Percentiles rank a stretch among this genome's conserved stretches.
phyloP scores from a whole-genome alignment of 2,329 filamentous ascomycete species.

The Aquanectria penicillioides region DNA sequence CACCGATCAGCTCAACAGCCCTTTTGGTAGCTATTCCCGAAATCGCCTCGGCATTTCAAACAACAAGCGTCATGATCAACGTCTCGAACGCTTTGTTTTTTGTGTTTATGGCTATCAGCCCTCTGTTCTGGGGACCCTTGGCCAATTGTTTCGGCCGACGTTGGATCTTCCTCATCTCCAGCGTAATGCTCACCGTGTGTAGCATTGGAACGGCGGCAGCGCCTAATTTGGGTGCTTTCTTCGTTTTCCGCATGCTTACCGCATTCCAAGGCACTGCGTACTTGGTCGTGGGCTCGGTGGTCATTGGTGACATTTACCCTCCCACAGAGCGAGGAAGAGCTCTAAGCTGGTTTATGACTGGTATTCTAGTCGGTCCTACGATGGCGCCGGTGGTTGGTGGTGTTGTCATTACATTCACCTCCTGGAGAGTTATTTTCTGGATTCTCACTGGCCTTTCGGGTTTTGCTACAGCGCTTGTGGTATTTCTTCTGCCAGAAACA shows the following conservation, averaged over 20 bases:
- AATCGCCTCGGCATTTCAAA: constrained; percentile 29
- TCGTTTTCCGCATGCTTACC: constrained; percentile 74
- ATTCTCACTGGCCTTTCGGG: constrained; percentile 72
- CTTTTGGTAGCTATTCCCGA: constrained; percentile 35
- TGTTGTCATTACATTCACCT: constrained; percentile 73
- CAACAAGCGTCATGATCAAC: constrained; percentile 58
- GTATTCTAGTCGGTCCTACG: constrained; percentile 73
- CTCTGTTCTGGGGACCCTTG: constrained; percentile 74
- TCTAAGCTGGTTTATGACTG: constrained; percentile 72
- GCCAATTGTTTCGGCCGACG: constrained; percentile 67
- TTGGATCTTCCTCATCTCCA: constrained; percentile 44
- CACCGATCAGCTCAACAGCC: constrained; percentile 31
- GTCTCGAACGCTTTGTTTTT: constrained; percentile 76
- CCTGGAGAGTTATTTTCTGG: constrained; percentile 78
- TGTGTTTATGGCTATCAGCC: constrained; percentile 74
- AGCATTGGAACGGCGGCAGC: constrained; percentile 73
- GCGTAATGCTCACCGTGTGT: constrained; percentile 67
- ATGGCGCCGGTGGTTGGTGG: constrained; percentile 73
- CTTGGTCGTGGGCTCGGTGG: constrained; percentile 72
- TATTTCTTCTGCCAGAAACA: constrained; percentile 74
- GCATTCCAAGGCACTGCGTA: constrained; percentile 77
- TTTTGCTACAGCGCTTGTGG: constrained; percentile 62
- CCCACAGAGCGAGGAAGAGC: constrained; percentile 73
- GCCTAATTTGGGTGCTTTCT: constrained; percentile 72
- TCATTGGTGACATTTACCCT: constrained; percentile 67